A percentile compares a stretch with the other conserved stretches of the same genome.
These are phyloP conservation scores for Saccharomycopsis sp. DNA, from an alignment of 805 yeast species.

Conservation along the genomic window DNA sequence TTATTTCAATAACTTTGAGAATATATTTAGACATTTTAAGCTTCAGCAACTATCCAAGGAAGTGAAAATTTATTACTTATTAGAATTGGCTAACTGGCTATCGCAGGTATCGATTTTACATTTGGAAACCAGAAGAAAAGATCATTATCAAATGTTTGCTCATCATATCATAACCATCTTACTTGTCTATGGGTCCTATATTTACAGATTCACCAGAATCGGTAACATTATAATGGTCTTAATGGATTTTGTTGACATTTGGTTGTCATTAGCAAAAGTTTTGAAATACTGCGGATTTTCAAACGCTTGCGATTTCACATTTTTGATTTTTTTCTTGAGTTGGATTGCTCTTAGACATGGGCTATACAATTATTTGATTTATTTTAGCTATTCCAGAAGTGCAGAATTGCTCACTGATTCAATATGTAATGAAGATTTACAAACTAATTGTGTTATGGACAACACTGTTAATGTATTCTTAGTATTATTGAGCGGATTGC, in stretches of 20 bases:
- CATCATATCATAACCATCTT: conserved; percentile 79
- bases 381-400: conserved; percentile 37
- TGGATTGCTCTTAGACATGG: conserved; percentile 77
- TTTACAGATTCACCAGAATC: conserved; percentile 61
- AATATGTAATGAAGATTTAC: not conserved
- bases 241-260: conserved; percentile 80
- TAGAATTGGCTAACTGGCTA: conserved; percentile 71
- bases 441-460: conserved; percentile 1
- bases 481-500: conserved; percentile 55
- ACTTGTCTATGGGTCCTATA: conserved; percentile 65
- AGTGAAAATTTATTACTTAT: conserved; percentile 64
- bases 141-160: conserved; percentile 76
- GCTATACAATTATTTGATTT: conserved; percentile 58
- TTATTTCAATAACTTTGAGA: conserved; percentile 51
- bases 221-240: conserved; percentile 73
- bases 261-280: conserved; percentile 66
- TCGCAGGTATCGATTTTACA: conserved; percentile 73
- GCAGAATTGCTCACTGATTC: conserved; percentile 1
- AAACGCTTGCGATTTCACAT: conserved; percentile 58
- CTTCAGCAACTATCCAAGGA: conserved; percentile 68
- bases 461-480: conserved; percentile 34
- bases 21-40: conserved; percentile 40
- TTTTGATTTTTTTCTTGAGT: conserved; percentile 53
- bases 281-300: conserved; percentile 63
- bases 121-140: conserved; percentile 75